Base-by-base conservation (phyloP, 306 rosid genomes). In the Trifolium pratense region DNA sequence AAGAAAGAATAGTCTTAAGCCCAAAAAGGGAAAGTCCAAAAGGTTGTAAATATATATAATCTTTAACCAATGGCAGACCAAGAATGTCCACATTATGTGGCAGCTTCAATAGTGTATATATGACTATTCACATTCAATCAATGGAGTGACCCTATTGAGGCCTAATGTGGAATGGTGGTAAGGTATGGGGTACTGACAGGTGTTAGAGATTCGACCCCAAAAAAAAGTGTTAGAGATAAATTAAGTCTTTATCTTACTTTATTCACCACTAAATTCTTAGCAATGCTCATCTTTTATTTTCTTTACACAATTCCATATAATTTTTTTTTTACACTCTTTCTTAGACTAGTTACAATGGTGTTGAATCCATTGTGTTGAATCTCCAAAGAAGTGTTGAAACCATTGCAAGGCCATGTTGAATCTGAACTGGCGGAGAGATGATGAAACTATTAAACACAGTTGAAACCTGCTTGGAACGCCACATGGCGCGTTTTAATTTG, bases 161-260 rank as follows among this genome's bases (percentile, higher is more conserved):
- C 79, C 79, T 37, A 75, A 79, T 32, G 23, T 49, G 77, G 80
- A 80, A 78, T 49, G 74, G 11, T 60, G 70, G 55, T 59, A 37
- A 80, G 81, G 8, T 56, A 58, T 58, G 65, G 90, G 90, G 91
- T 75, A 76, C 52, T 81, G 85, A 74, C 93, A 80, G 74, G 85
- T 88, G 82, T 80, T 63, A 8, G 56, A 23, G 53, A 43, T 40
- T 29, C 32, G 6, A 29, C 6, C 32, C 4, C 0, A 29, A 29
- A 3, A 4, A 29, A 4, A 78, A 71, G 85, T 86, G 82, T 80
- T 63, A 8, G 46, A 32, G 53, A 34, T 40, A 58, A 42, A 16
- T 67, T 0, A 26, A 2, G 40, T 55, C 17, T 65, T 15, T 17
- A 48, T 40, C 77, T 61, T 42, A 34, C 65, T 75, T 75, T 80